Base-by-base conservation (phyloP, 805 yeast genomes). In the Saccharomycopsis sp. region DNA sequence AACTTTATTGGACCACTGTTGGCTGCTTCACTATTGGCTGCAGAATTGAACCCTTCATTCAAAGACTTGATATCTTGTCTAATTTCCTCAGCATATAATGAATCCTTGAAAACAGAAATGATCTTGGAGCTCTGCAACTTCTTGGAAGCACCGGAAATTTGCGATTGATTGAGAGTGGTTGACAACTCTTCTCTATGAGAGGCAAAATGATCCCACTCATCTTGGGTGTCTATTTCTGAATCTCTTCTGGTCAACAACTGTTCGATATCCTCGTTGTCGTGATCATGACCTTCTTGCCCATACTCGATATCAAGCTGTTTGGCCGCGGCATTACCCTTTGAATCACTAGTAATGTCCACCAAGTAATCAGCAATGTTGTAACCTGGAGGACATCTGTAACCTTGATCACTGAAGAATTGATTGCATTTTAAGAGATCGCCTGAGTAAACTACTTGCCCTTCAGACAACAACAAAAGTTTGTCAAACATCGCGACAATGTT, bases 401-500 rank as follows among this genome's bases (percentile, higher is more conserved):
- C 96, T 52, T 76, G 71, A 25, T 67, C 69, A 6, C 73, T 67
- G 57, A 92, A 84, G 59, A 81, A 87, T 42, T 80, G 82, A 50
- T 76, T 73, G 40, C 92, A 82, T 34, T 74, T 73, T 5, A 68
- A 62, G 70, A 81, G 80, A n/a, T 75, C 77, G 13, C 98, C 98
- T 0, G 95, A 84, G 55, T 82, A 92, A 2, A 88, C 80, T 57
- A 86, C 64, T 49, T 77, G 77, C 46, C 98, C 97, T 48, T 81
- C 81, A 19, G 95, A 80, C 39, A 92, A 66, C 37, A 92, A 64
- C 2, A 89, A 60, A 36, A 92, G 68, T 52, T 80, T 79, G 55
- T 89, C 96, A 59, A 92, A 92, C 43, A 85, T 62, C 0, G 95
- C 79, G 25, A 92, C 96, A 57, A 92, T 89, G 55, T 92, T 92